These are phyloP conservation scores for Rubia tinctorum DNA, from an alignment of 305 asterid genomes.

Conservation along the genomic window DNA sequence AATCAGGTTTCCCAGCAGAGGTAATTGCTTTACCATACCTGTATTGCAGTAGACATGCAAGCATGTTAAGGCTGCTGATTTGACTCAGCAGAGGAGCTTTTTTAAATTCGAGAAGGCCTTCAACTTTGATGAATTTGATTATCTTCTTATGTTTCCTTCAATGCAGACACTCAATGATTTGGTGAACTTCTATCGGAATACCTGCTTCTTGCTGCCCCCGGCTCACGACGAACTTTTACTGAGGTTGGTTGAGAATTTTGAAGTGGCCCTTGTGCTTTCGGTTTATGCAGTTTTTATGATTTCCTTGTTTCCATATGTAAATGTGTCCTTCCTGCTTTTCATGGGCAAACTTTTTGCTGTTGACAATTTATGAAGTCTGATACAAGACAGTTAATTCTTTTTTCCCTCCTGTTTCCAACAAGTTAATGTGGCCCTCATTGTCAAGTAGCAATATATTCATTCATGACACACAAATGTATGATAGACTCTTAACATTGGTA, in stretches of 20 bases:
- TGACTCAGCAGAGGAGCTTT: neutral
- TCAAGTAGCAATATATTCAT: no score
- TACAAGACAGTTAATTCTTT: no score
- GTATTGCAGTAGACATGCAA: neutral
- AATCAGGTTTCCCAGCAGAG: slow-evolving; percentile 74
- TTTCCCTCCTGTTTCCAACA: no score
- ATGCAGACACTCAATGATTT: slow-evolving; percentile 74
- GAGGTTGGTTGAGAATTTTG: slow-evolving; percentile 43
- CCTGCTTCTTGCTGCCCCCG: slow-evolving; percentile 59
- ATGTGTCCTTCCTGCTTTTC: neutral
- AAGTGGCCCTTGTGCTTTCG: neutral
- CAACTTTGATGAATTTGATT: neutral
- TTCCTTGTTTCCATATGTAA: neutral
- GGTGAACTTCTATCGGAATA: slow-evolving; percentile 47
- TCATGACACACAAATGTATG: no score
- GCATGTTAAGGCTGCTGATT: neutral
- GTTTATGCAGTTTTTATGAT: neutral
- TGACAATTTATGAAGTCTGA: neutral
- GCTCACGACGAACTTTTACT: slow-evolving; percentile 60
- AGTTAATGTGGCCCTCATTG: no score
- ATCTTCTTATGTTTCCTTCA: slow-evolving; percentile 17
- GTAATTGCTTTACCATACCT: slow-evolving; percentile 25
- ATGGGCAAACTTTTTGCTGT: neutral
- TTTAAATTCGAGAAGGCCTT: slow-evolving; percentile 6
- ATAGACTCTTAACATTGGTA: no score